Evolutionary conservation across 139 green algal genomes (phyloP).

Genomic region (Desmodesmus armatus): DNA sequence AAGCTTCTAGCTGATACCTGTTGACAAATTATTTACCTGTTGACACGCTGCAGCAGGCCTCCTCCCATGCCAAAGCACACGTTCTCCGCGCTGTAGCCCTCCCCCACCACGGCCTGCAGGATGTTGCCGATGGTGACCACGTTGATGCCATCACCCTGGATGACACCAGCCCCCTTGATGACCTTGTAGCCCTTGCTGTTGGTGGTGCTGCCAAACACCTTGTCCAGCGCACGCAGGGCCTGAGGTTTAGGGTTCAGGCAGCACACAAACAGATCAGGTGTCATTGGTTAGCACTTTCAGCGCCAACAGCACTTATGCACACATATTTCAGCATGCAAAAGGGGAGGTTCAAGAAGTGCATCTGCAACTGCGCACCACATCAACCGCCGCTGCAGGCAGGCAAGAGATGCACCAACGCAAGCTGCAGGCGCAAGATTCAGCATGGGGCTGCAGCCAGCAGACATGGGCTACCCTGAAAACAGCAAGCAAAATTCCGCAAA

Average conservation of each 20-base stretch:
- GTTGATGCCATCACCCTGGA: conserved; percentile 91
- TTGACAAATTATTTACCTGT: no score
- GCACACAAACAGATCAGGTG: neutral
- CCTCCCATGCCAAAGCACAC: conserved; percentile 94
- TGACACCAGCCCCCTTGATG: conserved; percentile 78
- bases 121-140: conserved; percentile 72
- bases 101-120: conserved; percentile 69
- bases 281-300: neutral
- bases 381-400: no score
- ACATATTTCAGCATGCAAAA: conserved; percentile 64
- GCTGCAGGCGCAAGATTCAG: no score
- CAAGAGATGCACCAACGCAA: no score
- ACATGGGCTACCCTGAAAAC: no score
- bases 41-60: conserved; percentile 89
- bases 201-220: conserved; percentile 75
- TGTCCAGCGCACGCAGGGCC: conserved; percentile 49
- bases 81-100: conserved; percentile 81
- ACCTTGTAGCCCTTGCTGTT: conserved; percentile 89
- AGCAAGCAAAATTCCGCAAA: no score
- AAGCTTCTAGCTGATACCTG: no score
- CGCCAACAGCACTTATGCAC: neutral
- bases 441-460: no score
- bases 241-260: conserved; percentile 54
- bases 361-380: no score
- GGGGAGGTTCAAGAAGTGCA: no score